These are phyloP conservation scores for Phlyctochytrium planicorne DNA, from an alignment of 192 early-diverging fungal genomes.

Conservation along the genomic window DNA sequence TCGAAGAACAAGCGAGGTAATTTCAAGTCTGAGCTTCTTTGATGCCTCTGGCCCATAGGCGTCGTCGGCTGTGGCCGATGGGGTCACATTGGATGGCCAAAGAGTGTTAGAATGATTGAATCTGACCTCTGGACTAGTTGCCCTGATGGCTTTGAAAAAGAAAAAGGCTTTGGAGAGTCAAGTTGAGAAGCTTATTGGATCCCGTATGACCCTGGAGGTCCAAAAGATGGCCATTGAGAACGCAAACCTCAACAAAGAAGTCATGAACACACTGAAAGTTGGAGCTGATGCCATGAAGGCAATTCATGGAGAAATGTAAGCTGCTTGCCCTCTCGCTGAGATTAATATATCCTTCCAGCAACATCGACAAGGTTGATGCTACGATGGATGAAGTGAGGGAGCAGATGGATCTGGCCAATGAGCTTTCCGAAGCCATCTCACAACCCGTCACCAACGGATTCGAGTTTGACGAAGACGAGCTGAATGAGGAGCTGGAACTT, in stretches of 20 bases:
- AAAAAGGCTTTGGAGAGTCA: constrained; percentile 84
- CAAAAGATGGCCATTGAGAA: constrained; percentile 96
- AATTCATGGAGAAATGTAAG: constrained; percentile 86
- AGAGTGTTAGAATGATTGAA: not conserved
- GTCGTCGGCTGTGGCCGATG: too few relatives aligned
- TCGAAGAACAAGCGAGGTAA: constrained; percentile 92
- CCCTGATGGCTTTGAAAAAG: constrained; percentile 92
- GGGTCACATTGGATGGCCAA: too few relatives aligned
- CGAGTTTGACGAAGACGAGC: constrained; percentile 94
- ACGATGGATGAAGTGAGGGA: constrained; percentile 97
- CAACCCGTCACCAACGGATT: constrained; percentile 82
- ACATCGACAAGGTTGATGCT: constrained; percentile 92
- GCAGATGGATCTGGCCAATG: constrained; percentile 95
- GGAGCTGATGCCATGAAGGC: constrained; percentile 91
- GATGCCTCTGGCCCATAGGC: not conserved
- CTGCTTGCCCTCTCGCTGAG: not conserved
- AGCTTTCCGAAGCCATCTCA: constrained; percentile 90
- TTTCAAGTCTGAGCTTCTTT: not conserved
- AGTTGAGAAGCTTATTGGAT: constrained; percentile 84
- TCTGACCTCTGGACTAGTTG: constrained; percentile 61
- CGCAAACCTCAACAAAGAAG: constrained; percentile 93
- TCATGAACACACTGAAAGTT: constrained; percentile 90
- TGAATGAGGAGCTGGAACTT: constrained; percentile 84
- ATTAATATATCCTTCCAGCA: constrained; percentile 43
- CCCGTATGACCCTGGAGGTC: constrained; percentile 87